Conservation (phyloP, 768 basidiomycete species). For the Mycena leptocephala region DNA sequence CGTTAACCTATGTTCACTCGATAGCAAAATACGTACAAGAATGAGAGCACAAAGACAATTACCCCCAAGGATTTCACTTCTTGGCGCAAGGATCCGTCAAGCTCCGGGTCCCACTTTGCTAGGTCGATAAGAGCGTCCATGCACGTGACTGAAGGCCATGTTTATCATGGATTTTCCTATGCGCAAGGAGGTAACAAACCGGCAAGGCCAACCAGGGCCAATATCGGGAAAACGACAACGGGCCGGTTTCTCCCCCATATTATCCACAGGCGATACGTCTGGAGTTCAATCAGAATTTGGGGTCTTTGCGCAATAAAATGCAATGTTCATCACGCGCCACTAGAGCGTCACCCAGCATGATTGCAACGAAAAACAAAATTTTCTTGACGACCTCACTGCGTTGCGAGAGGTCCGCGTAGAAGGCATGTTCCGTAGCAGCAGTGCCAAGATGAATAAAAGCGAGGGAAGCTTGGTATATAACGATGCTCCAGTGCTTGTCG, state of each 20-base stretch:
- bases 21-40: too few species aligned
- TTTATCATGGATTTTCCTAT: not conserved
- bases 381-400: constrained; percentile 13
- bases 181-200: constrained; percentile 1
- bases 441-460: constrained; percentile 10
- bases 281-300: not conserved
- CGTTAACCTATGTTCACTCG: too few species aligned
- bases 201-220: not conserved
- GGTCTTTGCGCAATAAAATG: constrained; percentile 2
- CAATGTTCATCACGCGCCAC: not conserved
- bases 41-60: not conserved
- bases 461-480: constrained; percentile 12
- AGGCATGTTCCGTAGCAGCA: constrained; percentile 11
- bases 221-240: constrained; percentile 17
- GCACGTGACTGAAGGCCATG: constrained; percentile 8
- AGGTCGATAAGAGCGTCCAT: constrained; percentile 5
- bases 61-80: not conserved
- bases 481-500: constrained; percentile 16
- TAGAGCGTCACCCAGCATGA: constrained; percentile 7
- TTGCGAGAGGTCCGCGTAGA: constrained; percentile 14
- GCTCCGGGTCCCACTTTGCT: constrained; percentile 13
- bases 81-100: constrained; percentile 13
- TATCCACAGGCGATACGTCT: constrained; percentile 23
- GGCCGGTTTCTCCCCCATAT: constrained; percentile 14
- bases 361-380: not conserved